Evolutionary conservation across 2,329 filamentous ascomycete species (phyloP), one percentile per base, ranked within the genome.

Genomic region (Claviceps sp.): DNA sequence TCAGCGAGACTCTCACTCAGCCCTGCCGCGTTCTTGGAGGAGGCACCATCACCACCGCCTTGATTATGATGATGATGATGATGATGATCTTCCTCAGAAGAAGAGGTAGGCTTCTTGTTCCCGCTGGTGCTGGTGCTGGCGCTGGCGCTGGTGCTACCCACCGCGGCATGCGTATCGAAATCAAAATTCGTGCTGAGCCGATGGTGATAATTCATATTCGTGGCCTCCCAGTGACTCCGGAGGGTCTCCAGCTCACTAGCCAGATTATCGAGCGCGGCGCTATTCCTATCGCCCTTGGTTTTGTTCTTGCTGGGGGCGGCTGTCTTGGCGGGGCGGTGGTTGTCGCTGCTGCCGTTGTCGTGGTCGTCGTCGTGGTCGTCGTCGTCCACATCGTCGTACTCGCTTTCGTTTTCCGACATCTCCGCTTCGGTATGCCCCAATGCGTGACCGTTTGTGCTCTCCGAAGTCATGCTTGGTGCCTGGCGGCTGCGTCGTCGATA

Each of bases 171-270:
- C 52, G 52, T 38, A 17, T 95, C 90, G 60, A 94, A 90, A 64
- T 96, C 90, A 60, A 95, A 94, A 49, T 86, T 82, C 62, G 85
- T 90, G 67, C 88, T 95, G 45, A 96, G 72, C 23, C 93, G 85
- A 67, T 97, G 96, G 61, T 88, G 85, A 67, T 97, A 96, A 61
- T 88, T 94, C 68, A 94, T 93, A 71, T 91, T 96, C 13, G 89
- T 95, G 40, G 85, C 88, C 70, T 97, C 89, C 93, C 93, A 98
- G 61, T 96, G 90, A 50, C 76, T 87, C 50, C 91, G 82, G 47
- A 98, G 75, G 13, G 87, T 86, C 65, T 98, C 93, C 7, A 98
- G 80, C 70, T 98, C 93, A 56, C 81, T 88, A 11, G 93, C 91
- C 23, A 98, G 79, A 57, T 85, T 93, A 67, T 98, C 93, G 20